Evolutionary conservation across 2,329 filamentous ascomycete species (phyloP).

Genomic region (Simplicillium aogashimaense): DNA sequence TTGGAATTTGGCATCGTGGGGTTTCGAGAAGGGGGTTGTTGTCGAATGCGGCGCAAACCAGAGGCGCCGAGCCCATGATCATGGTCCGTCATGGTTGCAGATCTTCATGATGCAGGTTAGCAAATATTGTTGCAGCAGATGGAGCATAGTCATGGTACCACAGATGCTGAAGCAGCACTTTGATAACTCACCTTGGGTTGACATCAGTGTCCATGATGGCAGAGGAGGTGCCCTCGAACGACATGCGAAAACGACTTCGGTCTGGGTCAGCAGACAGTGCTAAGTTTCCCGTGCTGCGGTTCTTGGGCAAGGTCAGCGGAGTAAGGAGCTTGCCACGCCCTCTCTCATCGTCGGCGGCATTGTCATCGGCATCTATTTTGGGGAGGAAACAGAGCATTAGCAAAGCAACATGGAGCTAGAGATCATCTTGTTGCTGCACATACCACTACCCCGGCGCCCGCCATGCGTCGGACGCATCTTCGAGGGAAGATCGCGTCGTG

Average conservation of each 20-base stretch:
- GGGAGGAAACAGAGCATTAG: background rate
- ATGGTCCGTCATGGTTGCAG: constrained; percentile 73
- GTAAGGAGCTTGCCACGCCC: constrained; percentile 35
- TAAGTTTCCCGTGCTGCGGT: constrained; percentile 56
- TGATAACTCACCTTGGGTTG: constrained; percentile 54
- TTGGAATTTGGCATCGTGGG: constrained; percentile 55
- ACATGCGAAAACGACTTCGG: constrained; percentile 58
- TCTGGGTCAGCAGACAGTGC: constrained; percentile 40
- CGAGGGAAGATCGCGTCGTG: background rate
- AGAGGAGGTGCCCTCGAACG: constrained; percentile 61
- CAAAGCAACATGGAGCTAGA: background rate
- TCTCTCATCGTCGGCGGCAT: constrained; percentile 22
- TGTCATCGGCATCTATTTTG: background rate
- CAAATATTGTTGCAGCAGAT: constrained; percentile 4
- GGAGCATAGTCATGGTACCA: constrained; percentile 4
- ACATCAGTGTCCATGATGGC: constrained; percentile 53
- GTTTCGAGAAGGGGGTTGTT: constrained; percentile 54
- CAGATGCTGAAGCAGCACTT: background rate
- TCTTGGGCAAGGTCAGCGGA: constrained; percentile 48
- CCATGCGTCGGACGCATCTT: background rate
- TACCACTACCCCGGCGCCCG: background rate
- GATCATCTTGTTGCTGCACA: background rate
- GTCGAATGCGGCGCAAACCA: constrained; percentile 86
- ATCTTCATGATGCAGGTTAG: constrained; percentile 39
- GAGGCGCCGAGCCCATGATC: constrained; percentile 80